Conservation (phyloP, 2,329 filamentous ascomycete genomes). For the Ceratocystis ficicola region DNA sequence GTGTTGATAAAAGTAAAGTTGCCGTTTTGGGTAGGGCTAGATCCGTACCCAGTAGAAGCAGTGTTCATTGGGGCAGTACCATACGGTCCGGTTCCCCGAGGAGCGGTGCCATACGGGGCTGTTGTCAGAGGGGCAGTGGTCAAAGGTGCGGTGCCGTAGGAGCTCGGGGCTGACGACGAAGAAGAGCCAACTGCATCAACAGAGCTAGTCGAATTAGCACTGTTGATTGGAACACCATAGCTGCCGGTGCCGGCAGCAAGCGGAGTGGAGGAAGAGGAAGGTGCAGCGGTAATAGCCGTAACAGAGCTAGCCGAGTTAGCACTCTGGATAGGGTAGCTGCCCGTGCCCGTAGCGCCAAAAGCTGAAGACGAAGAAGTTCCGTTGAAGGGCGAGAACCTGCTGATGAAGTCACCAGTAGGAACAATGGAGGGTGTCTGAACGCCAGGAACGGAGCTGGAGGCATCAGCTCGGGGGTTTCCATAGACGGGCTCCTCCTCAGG, state of each 20-base stretch:
- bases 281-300: background rate
- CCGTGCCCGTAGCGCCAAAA: background rate
- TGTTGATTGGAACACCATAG: slow-evolving; percentile 3
- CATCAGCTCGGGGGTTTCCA: slow-evolving; percentile 1
- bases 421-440: background rate
- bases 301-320: slow-evolving; percentile 1
- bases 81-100: background rate
- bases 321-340: background rate
- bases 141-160: slow-evolving; percentile 22
- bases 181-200: slow-evolving; percentile 8
- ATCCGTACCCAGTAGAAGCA: slow-evolving; percentile 4
- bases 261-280: slow-evolving; percentile 31
- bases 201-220: slow-evolving; percentile 7
- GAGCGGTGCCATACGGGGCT: background rate
- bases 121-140: background rate
- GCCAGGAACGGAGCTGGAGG: background rate
- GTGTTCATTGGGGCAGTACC: slow-evolving; percentile 26
- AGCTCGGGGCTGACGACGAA: slow-evolving; percentile 30
- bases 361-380: slow-evolving; percentile 6
- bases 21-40: slow-evolving; percentile 25
- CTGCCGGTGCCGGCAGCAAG: slow-evolving; percentile 25
- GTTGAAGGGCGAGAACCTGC: background rate
- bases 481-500: background rate
- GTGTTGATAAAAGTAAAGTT: slow-evolving; percentile 24
- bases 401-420: background rate